These are phyloP conservation scores for Astrothelium macrocarpum DNA, from an alignment of 495 filamentous ascomycete genomes.

Conservation along the genomic window DNA sequence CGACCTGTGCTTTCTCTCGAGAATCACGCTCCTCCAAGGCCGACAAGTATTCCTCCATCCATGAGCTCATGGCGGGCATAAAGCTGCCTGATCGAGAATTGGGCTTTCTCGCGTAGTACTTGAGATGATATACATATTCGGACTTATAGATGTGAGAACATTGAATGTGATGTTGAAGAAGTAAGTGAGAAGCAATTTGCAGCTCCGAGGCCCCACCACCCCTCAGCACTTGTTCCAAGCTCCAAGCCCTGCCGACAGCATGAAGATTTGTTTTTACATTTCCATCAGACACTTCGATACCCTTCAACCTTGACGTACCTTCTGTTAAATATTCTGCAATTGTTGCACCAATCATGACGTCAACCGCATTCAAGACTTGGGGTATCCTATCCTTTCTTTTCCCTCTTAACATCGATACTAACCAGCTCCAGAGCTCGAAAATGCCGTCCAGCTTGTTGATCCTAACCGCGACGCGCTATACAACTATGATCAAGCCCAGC, in stretches of 20 bases:
- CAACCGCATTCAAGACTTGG: not conserved
- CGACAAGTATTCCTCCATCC: conserved; percentile 29
- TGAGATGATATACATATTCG: not conserved
- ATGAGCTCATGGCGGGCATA: conserved; percentile 25
- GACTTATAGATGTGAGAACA: no score
- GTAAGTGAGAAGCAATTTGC: not conserved
- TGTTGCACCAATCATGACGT: not conserved
- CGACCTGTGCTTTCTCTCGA: conserved; percentile 28
- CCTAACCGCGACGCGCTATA: conserved; percentile 85
- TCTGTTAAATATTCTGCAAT: not conserved
- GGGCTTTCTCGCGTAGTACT: not conserved
- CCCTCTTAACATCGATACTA: conserved; percentile 4
- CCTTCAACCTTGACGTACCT: not conserved
- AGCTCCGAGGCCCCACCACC: not conserved
- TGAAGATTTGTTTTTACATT: no score
- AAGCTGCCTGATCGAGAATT: not conserved
- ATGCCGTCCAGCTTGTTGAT: conserved; percentile 73
- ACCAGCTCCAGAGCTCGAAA: conserved; percentile 66
- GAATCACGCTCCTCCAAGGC: conserved; percentile 30
- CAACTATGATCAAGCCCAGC: conserved; percentile 57
- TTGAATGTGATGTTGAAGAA: not conserved
- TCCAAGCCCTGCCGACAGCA: no score
- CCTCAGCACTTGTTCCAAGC: no score
- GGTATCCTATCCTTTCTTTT: not conserved
- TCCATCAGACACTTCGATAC: not conserved